phyloP scores from a whole-genome alignment of 768 basidiomycete species.

The Naganishia antarctica region DNA sequence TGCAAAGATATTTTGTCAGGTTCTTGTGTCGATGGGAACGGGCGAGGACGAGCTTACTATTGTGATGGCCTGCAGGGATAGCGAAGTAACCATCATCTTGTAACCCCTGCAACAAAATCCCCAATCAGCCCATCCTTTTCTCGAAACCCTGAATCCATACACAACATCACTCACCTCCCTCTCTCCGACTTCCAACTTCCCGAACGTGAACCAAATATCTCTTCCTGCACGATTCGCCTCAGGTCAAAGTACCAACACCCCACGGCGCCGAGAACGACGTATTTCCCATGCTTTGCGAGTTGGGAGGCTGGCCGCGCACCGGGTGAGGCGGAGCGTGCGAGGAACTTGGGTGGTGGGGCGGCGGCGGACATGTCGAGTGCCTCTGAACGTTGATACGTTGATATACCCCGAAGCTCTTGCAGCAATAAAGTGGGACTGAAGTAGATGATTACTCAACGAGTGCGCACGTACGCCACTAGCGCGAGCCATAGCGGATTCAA shows the following conservation, averaged over 20 bases:
- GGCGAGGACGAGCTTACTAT: conserved; percentile 32
- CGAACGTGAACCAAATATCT: conserved; percentile 27
- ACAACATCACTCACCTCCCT: background rate
- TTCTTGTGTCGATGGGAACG: background rate
- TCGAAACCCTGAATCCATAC: background rate
- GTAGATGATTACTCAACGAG: no score
- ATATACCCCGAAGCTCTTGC: no score
- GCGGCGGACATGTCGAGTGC: background rate
- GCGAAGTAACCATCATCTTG: conserved; percentile 32
- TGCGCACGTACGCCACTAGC: no score
- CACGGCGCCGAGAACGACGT: conserved; percentile 34
- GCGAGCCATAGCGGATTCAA: no score
- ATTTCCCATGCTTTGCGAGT: conserved; percentile 40
- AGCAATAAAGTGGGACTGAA: no score
- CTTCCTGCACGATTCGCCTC: conserved; percentile 13
- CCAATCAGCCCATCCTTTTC: background rate
- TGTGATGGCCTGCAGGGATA: conserved; percentile 37
- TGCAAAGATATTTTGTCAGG: background rate
- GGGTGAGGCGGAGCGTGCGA: background rate
- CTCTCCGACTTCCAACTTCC: background rate
- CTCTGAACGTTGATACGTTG: no score
- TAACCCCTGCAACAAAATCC: conserved; percentile 12
- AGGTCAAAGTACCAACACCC: conserved; percentile 41
- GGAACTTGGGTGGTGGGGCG: conserved; percentile 1
- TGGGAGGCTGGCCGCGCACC: conserved; percentile 11